Base-by-base conservation (phyloP, 345 rosid species). In the Bruguiera gymnorhiza region DNA sequence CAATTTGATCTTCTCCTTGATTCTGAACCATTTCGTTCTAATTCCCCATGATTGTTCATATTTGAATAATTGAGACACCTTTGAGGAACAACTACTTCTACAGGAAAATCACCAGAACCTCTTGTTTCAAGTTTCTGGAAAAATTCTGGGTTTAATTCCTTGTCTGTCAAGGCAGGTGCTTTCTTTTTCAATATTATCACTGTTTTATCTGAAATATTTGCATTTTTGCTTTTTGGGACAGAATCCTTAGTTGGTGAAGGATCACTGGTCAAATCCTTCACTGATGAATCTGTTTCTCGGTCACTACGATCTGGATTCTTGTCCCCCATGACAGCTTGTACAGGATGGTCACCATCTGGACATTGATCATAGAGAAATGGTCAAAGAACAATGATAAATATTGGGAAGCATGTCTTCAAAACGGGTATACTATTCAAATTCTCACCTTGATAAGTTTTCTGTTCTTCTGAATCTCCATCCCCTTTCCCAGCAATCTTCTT, bases 1-100 rank as follows among this genome's bases (percentile, higher is more conserved):
- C 79, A 63, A 76, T 82, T 85, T 23, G 86, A 74, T 78, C 83
- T 83, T 79, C 81, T 81, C 72, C 80, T 76, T 63, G 77, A 70
- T 60, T 85, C 86, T 21, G 65, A 76, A 70, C 76, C 89, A 79
- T 77, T 83, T 36, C 62, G 68, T 70, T 83, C 87, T 54, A 79
- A 74, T 70, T 82, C 93, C 76, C 82, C 96, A 71, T 77, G 89
- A 69, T 82, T 80, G 64, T 82, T 89, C 53, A 81, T 72, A 73
- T 81, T 83, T 34, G 97, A 83, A 61, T 87, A 83, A 70, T 81
- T 85, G 62, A 60, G 81, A 79, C 77, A 80, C 73, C 90, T 81
- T 67, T 85, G 96, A 78, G 99, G 88, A 72, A 96, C 93, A 67
- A 87, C 90, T 62, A 96, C 97, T 82, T 96, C 99, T 62, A 96